phyloP scores from a whole-genome alignment of 352 stramenopile species.

The Pelagophyceae sp. region DNA sequence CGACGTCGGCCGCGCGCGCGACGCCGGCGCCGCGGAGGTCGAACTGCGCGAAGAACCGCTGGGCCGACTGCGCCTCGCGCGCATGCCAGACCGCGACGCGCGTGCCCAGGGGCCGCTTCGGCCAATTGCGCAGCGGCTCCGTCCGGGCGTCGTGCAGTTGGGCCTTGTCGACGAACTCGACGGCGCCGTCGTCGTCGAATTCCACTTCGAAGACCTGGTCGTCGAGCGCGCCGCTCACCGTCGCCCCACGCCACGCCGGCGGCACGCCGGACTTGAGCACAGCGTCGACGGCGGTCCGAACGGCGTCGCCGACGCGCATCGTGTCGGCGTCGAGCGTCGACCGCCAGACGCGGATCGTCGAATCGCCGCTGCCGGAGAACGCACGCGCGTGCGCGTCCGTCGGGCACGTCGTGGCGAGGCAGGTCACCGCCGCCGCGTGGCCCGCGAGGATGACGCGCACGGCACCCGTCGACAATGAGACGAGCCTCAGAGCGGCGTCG shows the following conservation, averaged over 20 bases:
- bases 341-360: neutral
- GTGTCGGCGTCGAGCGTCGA: neutral
- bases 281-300: neutral
- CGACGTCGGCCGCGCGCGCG: neutral
- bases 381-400: neutral
- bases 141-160: neutral
- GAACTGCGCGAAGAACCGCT: neutral
- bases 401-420: neutral
- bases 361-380: neutral
- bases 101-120: too few species aligned
- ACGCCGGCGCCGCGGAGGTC: neutral
- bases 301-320: neutral
- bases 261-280: neutral
- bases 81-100: neutral
- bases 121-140: too few species aligned
- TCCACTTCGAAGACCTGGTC: neutral
- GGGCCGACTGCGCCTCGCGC: neutral
- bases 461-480: neutral
- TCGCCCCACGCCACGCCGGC: neutral
- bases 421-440: neutral
- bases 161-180: neutral
- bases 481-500: neutral
- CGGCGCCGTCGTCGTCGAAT: constrained; percentile 9
- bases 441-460: neutral
- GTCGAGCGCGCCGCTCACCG: neutral